Conservation (phyloP, 495 filamentous ascomycete genomes). For the Emericellopsis terricola region DNA sequence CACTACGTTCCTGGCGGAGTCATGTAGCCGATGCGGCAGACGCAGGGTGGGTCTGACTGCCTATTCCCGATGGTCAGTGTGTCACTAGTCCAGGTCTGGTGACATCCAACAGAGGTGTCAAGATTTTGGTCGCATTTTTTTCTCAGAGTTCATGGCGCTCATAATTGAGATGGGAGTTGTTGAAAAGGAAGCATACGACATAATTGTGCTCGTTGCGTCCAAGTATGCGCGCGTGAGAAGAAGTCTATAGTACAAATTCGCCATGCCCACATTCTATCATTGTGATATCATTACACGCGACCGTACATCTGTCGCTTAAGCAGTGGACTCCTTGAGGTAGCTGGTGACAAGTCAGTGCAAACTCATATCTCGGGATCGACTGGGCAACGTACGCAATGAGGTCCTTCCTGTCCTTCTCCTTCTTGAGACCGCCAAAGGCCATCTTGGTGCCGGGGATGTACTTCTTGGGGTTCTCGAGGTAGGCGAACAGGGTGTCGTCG, state of each 20-base stretch:
- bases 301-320: conserved; percentile 26
- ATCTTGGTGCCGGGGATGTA: conserved; percentile 99
- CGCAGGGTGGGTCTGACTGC: too few relatives aligned
- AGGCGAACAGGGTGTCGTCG: conserved; percentile 56
- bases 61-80: too few relatives aligned
- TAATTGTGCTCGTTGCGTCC: background rate
- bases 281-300: conserved; percentile 18
- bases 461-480: conserved; percentile 41
- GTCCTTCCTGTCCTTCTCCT: conserved; percentile 98
- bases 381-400: conserved; percentile 70
- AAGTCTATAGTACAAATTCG: conserved; percentile 6
- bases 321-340: conserved; percentile 46
- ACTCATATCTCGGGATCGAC: conserved; percentile 3
- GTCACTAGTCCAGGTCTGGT: too few relatives aligned
- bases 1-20: too few relatives aligned
- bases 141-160: background rate
- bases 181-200: conserved; percentile 2
- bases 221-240: too few relatives aligned
- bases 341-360: conserved; percentile 16
- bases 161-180: background rate
- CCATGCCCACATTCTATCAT: conserved; percentile 13
- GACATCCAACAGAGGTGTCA: too few relatives aligned
- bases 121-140: too few relatives aligned
- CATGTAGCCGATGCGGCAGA: too few relatives aligned
- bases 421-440: conserved; percentile 99